Evolutionary conservation across 306 rosid species (phyloP), one percentile per base, ranked within the genome.

Genomic region (Cucurbita pepo): DNA sequence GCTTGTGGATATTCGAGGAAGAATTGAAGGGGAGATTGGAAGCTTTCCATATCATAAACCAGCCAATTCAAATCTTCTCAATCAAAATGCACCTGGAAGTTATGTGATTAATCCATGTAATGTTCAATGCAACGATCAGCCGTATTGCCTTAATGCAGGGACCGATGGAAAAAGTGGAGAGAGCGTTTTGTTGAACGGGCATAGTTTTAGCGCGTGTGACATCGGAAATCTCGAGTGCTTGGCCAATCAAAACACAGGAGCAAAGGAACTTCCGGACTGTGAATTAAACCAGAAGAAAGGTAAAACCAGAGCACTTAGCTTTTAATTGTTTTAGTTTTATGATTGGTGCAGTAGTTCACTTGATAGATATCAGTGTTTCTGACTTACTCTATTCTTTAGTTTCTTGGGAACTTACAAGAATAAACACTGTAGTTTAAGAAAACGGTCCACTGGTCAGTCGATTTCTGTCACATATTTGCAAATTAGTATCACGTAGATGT

Each of bases 1-100:
- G 79, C 88, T 95, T n/a, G 99, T 95, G 71, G 99, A 95, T 79
- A 89, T 95, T 6, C 83, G 99, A 60, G 99, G 99, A 25, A 91
- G 97, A 82, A 89, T 95, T 69, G 97, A 95, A 82, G 99, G 99
- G 44, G 99, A 95, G 71, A 91, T 95, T 74, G 99, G 99, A 16
- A 63, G 89, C 0, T 95, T 91, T 67, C 99, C 99, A 0, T 95
- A 95, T 83, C 97, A 88, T 80, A 95, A 88, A 78, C 43, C 91
- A 4, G 77, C 65, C 38, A 81, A 72, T 88, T 77, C 81, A 2
- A 85, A 69, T 81, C 16, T 83, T 5, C 67, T 85, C 0, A 44
- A 56, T n/a, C 67, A 73, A 1, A 86, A 69, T 79, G 12, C 81
- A 59, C 80, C 86, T 1, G 73, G 85, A 63, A 83, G 96, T 10